Percentiles rank a stretch among this genome's conserved stretches.
These are phyloP conservation scores for Hygrophoropsis aurantiaca DNA, from an alignment of 768 basidiomycete genomes.

Conservation along the genomic window DNA sequence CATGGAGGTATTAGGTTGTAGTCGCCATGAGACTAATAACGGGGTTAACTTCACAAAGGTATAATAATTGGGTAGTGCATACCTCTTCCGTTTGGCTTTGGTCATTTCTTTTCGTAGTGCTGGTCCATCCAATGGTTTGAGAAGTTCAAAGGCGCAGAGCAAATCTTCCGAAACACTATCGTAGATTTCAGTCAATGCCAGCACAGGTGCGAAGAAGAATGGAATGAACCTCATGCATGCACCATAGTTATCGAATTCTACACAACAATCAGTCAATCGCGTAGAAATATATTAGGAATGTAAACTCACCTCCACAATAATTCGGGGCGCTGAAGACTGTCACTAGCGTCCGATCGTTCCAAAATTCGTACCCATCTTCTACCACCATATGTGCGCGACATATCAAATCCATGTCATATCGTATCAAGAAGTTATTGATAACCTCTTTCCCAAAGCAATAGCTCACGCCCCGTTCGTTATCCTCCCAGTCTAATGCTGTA, in stretches of 20 bases:
- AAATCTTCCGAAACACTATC: constrained; percentile 92
- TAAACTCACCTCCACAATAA: constrained; percentile 84
- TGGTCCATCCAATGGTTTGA: constrained; percentile 93
- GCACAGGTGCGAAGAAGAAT: neutral
- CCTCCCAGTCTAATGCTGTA: constrained; percentile 98
- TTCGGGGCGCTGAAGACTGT: constrained; percentile 99
- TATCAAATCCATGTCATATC: constrained; percentile 98
- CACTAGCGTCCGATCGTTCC: constrained; percentile 97
- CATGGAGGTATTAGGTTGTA: constrained; percentile 20
- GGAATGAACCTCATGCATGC: constrained; percentile 83
- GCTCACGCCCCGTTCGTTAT: constrained; percentile 97
- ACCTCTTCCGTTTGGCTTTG: constrained; percentile 98
- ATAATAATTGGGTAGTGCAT: constrained; percentile 1
- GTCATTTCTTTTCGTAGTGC: constrained; percentile 98
- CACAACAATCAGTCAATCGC: constrained; percentile 14
- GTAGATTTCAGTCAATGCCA: constrained; percentile 12
- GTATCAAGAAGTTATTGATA: constrained; percentile 92
- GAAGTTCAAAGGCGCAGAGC: constrained; percentile 94
- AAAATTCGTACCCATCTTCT: constrained; percentile 99
- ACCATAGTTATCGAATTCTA: constrained; percentile 94
- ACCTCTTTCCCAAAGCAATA: constrained; percentile 99
- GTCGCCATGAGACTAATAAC: constrained; percentile 31
- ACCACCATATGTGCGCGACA: constrained; percentile 99
- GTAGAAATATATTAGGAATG: constrained; percentile 7
- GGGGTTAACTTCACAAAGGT: neutral